Evolutionary conservation across 106 monocot species (phyloP), one percentile per base, ranked within the genome.

Genomic region (Allium fistulosum): DNA sequence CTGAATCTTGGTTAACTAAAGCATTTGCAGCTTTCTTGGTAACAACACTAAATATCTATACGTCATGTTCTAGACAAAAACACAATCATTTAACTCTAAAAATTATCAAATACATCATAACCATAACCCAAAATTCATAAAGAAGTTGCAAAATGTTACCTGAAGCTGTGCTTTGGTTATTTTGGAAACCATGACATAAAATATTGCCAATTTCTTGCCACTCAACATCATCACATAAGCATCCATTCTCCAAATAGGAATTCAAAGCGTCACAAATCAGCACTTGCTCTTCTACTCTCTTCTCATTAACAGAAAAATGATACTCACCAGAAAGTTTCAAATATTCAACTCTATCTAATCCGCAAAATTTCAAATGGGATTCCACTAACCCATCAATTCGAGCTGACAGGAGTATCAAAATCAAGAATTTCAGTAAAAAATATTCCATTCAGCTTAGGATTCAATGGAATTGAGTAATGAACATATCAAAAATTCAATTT

Each of bases 311-410:
- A 67, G 67, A 67, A 12, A 67, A 11, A 16, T 26, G 14, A n/a
- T 60, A 67, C 28, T 58, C 67, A 67, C 61, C 66, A 26, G 66
- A 50, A 26, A 49, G 37, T 74, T 57, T 67, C 56, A 74, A 58
- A 67, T 51, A 67, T 26, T 51, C 75, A 53, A 75, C 37, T 46
- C 68, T 58, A 69, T 75, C 69, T 9, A 46, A 37, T 13, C 75
- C 61, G 14, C 75, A 68, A 67, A 10, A 53, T 60, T 69, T 62
- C 47, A 17, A 53, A 61, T 11, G 15, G 14, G 18, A 53, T 48
- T 53, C 68, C 45, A 17, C 61, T 22, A 62, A 55, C 15, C 53
- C 53, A 55, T 55, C 53, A 2, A 55, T 15, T 15, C 1, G 46
- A 61, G 60, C 45, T 28, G 46, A 47, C 12, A 46, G 69, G 2